These are phyloP conservation scores for Fusarium sp. DNA, from an alignment of 2,329 filamentous ascomycete species.

Conservation along the genomic window DNA sequence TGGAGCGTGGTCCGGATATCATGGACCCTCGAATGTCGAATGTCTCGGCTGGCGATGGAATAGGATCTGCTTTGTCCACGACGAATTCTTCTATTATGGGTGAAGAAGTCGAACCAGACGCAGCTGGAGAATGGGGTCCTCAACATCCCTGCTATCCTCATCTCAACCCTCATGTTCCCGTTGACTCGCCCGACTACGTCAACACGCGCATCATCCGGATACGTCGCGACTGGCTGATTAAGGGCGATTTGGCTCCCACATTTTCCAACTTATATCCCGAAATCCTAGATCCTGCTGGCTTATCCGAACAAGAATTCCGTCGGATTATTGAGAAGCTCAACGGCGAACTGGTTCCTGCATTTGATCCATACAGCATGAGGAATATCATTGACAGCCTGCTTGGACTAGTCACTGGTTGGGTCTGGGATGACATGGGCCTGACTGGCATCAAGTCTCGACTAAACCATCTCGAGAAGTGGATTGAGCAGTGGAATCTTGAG, in stretches of 20 bases:
- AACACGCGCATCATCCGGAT: conserved; percentile 93
- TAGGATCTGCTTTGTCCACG: conserved; percentile 70
- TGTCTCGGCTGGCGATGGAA: conserved; percentile 65
- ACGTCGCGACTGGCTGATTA: conserved; percentile 89
- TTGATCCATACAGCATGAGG: conserved; percentile 81
- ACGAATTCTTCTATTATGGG: conserved; percentile 74
- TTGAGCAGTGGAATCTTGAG: conserved; percentile 88
- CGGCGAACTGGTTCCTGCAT: conserved; percentile 79
- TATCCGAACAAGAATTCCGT: conserved; percentile 90
- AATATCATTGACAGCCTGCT: conserved; percentile 86
- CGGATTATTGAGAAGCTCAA: conserved; percentile 87
- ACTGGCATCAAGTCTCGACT: conserved; percentile 82
- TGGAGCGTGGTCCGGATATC: conserved; percentile 68
- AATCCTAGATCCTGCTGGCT: conserved; percentile 86
- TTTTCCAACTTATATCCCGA: conserved; percentile 98
- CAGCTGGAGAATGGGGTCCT: conserved; percentile 90
- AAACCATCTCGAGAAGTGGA: conserved; percentile 80
- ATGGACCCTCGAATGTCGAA: conserved; percentile 63
- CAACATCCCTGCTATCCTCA: conserved; percentile 96
- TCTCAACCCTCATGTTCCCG: conserved; percentile 89
- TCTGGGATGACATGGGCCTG: conserved; percentile 92
- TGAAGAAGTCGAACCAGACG: conserved; percentile 75
- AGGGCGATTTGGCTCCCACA: conserved; percentile 90
- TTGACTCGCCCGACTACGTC: conserved; percentile 80
- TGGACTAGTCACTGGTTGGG: conserved; percentile 88